Evolutionary conservation across 352 stramenopile species (phyloP), one percentile per base, ranked within the genome.

Genomic region (Phytophthora constricta): DNA sequence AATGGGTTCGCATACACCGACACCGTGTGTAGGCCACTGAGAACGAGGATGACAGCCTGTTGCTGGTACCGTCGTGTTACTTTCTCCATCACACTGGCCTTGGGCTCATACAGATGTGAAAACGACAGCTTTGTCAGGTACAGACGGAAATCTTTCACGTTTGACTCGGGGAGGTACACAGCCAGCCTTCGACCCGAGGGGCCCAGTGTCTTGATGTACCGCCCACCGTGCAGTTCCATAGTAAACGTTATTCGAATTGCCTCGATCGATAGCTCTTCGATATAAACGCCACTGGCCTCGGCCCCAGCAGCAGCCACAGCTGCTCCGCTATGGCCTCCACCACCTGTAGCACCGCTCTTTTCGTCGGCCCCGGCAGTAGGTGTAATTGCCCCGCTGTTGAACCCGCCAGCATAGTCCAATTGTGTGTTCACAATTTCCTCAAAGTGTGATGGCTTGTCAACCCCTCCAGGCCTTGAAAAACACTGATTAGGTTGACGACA

Each of bases 1-100:
- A 96, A 91, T 22, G 89, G 89, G 52, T 96, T 96, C 20, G 88
- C 89, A 57, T 95, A 96, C 67, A 95, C 82, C 0, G 87, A 95
- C 23, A 96, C 89, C 1, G 89, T 95, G 60, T 96, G 87, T 46
- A 96, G 47, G 0, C 89, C 89, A 60, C 87, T 87, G 2, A 96
- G 73, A 39, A 96, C 87, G 14, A 96, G 72, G 26, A 93, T 89
- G 19, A 95, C 87, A 3, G 89, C 86, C 61, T 96, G 89, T 43
- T 96, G 89, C 23, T 90, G 86, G 61, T 96, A 96, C 19, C 86
- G 81, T 17, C 85, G 82, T 20, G 77, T 90, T 26, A 96, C 68
- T 49, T 91, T 94, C 48, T 93, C 81, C 8, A 93, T 64, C 23
- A 95, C 84, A 31, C 75, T 90, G 2, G 74, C 65, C 58, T 95